Conservation (phyloP, 2,329 filamentous ascomycete species). For the Penicillium polonicum region DNA sequence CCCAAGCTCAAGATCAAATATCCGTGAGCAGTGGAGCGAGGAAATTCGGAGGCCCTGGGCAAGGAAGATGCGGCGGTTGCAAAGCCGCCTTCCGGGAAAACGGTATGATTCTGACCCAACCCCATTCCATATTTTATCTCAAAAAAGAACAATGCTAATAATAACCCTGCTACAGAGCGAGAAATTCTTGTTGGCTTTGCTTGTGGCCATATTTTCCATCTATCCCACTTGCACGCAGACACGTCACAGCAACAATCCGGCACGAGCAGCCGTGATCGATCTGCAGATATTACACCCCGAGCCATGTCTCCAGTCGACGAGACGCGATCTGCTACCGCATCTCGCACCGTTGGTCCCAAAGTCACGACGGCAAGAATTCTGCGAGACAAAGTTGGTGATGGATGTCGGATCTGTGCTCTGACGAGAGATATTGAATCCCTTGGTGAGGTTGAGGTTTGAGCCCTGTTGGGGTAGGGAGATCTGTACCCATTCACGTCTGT, state of each 20-base stretch:
- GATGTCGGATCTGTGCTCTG: slow-evolving; percentile 42
- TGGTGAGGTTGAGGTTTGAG: slow-evolving; percentile 23
- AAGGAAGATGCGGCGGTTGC: slow-evolving; percentile 42
- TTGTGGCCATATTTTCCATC: slow-evolving; percentile 68
- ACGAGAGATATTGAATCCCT: slow-evolving; percentile 37
- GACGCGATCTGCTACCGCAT: slow-evolving; percentile 28
- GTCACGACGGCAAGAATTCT: slow-evolving; percentile 81
- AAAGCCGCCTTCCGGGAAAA: slow-evolving; percentile 39
- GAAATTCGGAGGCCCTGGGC: slow-evolving; percentile 8
- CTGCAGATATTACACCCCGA: slow-evolving; percentile 24
- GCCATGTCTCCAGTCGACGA: slow-evolving; percentile 30
- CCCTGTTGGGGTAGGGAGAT: background rate
- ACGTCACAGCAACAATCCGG: slow-evolving; percentile 19
- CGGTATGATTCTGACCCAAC: slow-evolving; percentile 28
- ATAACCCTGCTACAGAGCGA: slow-evolving; percentile 40
- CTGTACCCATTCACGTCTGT: background rate
- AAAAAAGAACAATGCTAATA: background rate
- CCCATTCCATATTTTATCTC: background rate
- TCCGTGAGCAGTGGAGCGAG: slow-evolving; percentile 10
- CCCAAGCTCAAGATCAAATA: slow-evolving; percentile 13
- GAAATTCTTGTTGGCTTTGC: slow-evolving; percentile 64
- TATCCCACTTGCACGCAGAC: slow-evolving; percentile 56
- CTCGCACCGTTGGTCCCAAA: slow-evolving; percentile 72
- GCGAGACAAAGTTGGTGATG: slow-evolving; percentile 62
- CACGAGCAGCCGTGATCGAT: slow-evolving; percentile 20